Conservation (phyloP, 208 protist genomes). For the Acanthamoeba triangularis region DNA sequence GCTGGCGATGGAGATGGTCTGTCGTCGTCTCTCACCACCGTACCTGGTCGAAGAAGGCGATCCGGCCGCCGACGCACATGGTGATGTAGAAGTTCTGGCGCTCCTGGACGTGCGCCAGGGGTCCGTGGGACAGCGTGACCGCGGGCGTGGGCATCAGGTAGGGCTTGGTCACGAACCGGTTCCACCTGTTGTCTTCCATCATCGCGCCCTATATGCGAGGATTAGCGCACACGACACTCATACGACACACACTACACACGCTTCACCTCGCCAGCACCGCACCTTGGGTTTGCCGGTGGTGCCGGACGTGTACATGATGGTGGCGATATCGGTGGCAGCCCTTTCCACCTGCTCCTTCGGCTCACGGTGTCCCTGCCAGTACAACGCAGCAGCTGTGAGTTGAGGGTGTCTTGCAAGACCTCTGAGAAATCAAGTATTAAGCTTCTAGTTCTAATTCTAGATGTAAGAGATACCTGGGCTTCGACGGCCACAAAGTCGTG, state of each 20-base stretch:
- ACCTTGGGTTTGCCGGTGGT: constrained; percentile 78
- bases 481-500: not conserved
- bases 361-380: not conserved
- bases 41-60: constrained; percentile 31
- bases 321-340: constrained; percentile 32
- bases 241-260: not conserved
- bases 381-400: not conserved
- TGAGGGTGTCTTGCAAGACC: no score
- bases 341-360: not conserved
- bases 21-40: no score
- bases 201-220: not conserved
- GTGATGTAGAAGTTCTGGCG: constrained; percentile 44
- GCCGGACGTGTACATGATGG: constrained; percentile 81
- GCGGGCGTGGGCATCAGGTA: constrained; percentile 39
- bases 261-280: not conserved
- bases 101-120: constrained; percentile 30
- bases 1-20: no score
- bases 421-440: no score
- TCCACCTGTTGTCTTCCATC: constrained; percentile 24
- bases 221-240: no score
- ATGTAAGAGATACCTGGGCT: no score
- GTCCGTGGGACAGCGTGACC: constrained; percentile 28
- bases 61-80: constrained; percentile 31
- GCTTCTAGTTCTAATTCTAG: no score
- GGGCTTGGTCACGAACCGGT: constrained; percentile 36